Evolutionary conservation across 441 rosid genomes (phyloP), one percentile per base, ranked within the genome.

Genomic region (Erodium moschatum): DNA sequence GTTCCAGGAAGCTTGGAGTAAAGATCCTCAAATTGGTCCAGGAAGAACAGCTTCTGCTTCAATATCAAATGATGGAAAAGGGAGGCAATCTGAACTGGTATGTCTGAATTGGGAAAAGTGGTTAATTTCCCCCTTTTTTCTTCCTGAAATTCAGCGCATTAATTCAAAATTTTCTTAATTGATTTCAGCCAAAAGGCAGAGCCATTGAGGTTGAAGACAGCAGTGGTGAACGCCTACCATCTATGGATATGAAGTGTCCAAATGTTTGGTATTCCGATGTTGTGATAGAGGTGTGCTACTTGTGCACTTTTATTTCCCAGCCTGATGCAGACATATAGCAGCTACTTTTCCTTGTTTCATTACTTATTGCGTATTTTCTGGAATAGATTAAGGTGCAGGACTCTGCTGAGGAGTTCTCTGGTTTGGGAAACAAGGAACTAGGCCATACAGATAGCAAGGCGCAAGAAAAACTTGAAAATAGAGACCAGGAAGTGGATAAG

Each of bases 191-290:
- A 62, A 81, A 78, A 74, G 94, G 90, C 71, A 83, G 79, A 69
- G 82, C 89, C 69, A 88, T 90, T 81, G 77, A 83, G 80, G 89
- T 90, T 70, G 78, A 73, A 79, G 77, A 71, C 10, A 79, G 81
- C 73, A 74, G 72, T 38, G 67, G 56, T 69, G 92, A 82, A 70
- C 89, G 92, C 15, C 81, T 67, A 65, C 83, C 92, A 8, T 85
- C 88, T 67, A 72, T 69, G 74, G 80, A 82, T 70, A 44, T 78
- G 70, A 82, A 79, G 72, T 69, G 31, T 74, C 79, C 81, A 9
- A 81, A 80, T 54, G 65, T 24, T 61, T 72, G 67, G 64, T 89
- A 84, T 76, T 79, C 94, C 65, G 89, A 85, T 72, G 94, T 84
- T 72, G 85, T 90, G 56, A 87, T 89, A 79, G 75, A 85, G 87